phyloP scores from a whole-genome alignment of 2,329 filamentous ascomycete species.

The Phyllosticta capitalensis region DNA sequence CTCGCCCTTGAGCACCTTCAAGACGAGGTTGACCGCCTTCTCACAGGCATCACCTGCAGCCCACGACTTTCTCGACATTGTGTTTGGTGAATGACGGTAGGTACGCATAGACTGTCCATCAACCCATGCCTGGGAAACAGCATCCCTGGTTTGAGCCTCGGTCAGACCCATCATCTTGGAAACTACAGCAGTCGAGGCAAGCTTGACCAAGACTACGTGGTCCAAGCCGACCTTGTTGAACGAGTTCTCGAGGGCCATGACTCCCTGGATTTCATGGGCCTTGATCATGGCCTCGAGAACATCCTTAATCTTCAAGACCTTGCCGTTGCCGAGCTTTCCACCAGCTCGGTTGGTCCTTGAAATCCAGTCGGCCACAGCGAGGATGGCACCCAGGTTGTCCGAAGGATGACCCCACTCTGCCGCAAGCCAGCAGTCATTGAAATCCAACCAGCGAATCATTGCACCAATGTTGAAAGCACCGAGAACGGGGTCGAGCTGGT shows the following conservation, averaged over 20 bases:
- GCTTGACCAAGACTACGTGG: slow-evolving; percentile 97
- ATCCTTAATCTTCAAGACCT: slow-evolving; percentile 79
- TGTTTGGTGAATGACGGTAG: slow-evolving; percentile 96
- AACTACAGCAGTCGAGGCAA: slow-evolving; percentile 87
- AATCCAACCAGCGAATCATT: slow-evolving; percentile 98
- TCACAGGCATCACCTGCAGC: slow-evolving; percentile 97
- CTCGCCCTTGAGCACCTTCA: slow-evolving; percentile 90
- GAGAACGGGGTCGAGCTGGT: slow-evolving; percentile 89
- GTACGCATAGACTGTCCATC: slow-evolving; percentile 94
- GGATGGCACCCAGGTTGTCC: slow-evolving; percentile 94
- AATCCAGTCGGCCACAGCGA: slow-evolving; percentile 95
- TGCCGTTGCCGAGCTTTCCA: slow-evolving; percentile 60
- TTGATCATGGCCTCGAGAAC: slow-evolving; percentile 97
- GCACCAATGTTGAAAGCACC: slow-evolving; percentile 98
- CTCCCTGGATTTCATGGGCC: slow-evolving; percentile 98
- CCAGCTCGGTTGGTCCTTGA: slow-evolving; percentile 87
- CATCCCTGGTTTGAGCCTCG: slow-evolving; percentile 87
- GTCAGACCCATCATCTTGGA: slow-evolving; percentile 87
- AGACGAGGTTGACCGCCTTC: slow-evolving; percentile 79
- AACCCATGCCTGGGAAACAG: slow-evolving; percentile 93
- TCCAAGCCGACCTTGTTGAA: slow-evolving; percentile 98
- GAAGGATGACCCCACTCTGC: slow-evolving; percentile 99
- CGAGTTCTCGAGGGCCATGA: slow-evolving; percentile 91
- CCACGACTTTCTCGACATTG: slow-evolving; percentile 99
- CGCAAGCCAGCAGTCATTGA: slow-evolving; percentile 99